Base-by-base conservation (phyloP, 1,284 basidiomycete species). In the Leucoagaricus sp. region DNA sequence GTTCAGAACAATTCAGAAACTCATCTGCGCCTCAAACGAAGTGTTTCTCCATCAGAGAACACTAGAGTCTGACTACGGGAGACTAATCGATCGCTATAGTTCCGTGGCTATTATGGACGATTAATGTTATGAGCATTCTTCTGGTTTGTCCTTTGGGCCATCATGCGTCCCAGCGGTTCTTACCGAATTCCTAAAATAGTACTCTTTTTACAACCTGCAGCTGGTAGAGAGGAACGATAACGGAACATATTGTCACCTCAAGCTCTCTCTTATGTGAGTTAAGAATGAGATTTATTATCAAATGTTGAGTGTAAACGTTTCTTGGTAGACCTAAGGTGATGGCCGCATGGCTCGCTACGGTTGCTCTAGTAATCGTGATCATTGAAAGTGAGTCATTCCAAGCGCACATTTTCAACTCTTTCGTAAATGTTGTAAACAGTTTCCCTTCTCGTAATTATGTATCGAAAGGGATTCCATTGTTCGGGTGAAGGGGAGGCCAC, bases 401-500 rank as follows among this genome's bases (percentile, higher is more conserved):
- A 5, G 19, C 17, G 13, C 10, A 21, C 33, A 36, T 45, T 9
- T 10, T 34, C 13, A 12, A 12, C 31, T 6, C 38, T 25, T n/a
- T 15, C 21, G n/a, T 53, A 25, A 40, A n/a, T 4, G 26, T 52
- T 17, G 19, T 6, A 1, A 46, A 10, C 46, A 70, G 69, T 61
- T 10, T 46, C 57, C 25, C 66, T 70, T 42, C 63, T 60, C 4
- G 23, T 58, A 17, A 54, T 67, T 12, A 44, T 71, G 25, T 69
- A 65, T 36, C 61, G 63, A 23, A 40, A 13, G 10, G 38, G 50
- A 15, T 45, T 52, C 40, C 50, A 23, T 13, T 17, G 42, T 12
- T 25, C 17, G 4, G 38, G 25, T 9, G 7, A 31, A 15, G 26
- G 28, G 13, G 38, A 44, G 12, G 50, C 62, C 66, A 54, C 61